Conservation (phyloP, 768 basidiomycete genomes). For the Cystobasidium onofrii region DNA sequence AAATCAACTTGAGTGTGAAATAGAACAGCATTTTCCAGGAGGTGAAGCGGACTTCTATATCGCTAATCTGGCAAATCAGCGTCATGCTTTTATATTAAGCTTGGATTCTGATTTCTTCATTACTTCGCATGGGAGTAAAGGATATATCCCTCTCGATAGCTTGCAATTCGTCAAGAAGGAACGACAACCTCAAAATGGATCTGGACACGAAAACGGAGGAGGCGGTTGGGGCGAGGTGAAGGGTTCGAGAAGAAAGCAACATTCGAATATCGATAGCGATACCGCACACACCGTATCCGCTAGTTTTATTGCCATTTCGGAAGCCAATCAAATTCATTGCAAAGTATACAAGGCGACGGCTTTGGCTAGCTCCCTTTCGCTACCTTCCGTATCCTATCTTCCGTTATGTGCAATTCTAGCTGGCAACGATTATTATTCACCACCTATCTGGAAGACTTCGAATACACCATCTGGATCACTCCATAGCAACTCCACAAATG, state of each 20-base stretch:
- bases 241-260: neutral
- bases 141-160: slow-evolving; percentile 26
- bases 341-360: neutral
- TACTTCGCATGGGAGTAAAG: slow-evolving; percentile 12
- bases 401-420: slow-evolving; percentile 12
- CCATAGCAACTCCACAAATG: neutral
- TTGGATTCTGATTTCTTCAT: slow-evolving; percentile 29
- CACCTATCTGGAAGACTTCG: slow-evolving; percentile 6
- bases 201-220: neutral
- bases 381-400: neutral
- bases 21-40: slow-evolving; percentile 7
- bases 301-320: neutral
- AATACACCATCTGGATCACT: neutral
- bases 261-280: neutral
- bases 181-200: neutral
- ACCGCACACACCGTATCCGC: neutral
- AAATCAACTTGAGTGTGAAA: neutral
- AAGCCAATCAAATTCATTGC: neutral
- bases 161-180: neutral
- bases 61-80: slow-evolving; percentile 15
- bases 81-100: slow-evolving; percentile 5
- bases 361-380: neutral
- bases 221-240: slow-evolving; percentile 10
- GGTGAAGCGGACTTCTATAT: slow-evolving; percentile 19
- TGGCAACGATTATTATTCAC: slow-evolving; percentile 23